phyloP scores from a whole-genome alignment of 2,329 filamentous ascomycete genomes.

The Rhinocladiella mackenziei region DNA sequence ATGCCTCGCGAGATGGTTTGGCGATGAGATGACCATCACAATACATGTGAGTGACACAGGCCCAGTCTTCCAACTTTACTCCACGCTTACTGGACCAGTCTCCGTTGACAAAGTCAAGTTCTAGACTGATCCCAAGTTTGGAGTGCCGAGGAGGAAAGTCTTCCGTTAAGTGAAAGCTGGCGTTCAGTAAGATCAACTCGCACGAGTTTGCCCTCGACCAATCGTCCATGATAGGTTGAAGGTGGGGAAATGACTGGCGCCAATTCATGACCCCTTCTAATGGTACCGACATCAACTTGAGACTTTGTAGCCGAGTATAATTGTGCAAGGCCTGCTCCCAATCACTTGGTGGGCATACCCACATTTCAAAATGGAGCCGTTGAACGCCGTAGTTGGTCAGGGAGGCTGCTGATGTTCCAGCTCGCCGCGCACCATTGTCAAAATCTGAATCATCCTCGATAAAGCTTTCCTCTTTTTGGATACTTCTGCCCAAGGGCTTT shows the following conservation, averaged over 20 bases:
- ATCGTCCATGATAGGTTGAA: conserved; percentile 37
- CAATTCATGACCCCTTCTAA: conserved; percentile 41
- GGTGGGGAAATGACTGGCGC: conserved; percentile 40
- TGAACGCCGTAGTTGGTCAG: conserved; percentile 20
- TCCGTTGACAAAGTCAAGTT: conserved; percentile 40
- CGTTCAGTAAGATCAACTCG: conserved; percentile 44
- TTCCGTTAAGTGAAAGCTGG: conserved; percentile 42
- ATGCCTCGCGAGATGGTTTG: conserved; percentile 32
- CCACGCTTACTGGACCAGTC: conserved; percentile 32
- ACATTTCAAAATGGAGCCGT: conserved; percentile 45
- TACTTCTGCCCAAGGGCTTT: conserved; percentile 3
- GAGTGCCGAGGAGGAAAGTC: conserved; percentile 43
- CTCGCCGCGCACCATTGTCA: conserved; percentile 1
- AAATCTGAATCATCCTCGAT: conserved; percentile 6
- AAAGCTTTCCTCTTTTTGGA: neutral
- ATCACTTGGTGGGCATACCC: conserved; percentile 40
- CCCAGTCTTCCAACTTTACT: conserved; percentile 42
- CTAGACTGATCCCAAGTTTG: conserved; percentile 41
- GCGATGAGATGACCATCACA: conserved; percentile 34
- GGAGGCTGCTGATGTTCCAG: neutral
- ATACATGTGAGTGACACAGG: conserved; percentile 43
- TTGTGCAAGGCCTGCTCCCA: conserved; percentile 42
- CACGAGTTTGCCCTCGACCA: conserved; percentile 36
- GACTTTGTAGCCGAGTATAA: conserved; percentile 43
- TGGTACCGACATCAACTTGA: conserved; percentile 37